Evolutionary conservation across 2,329 filamentous ascomycete species (phyloP).

Genomic region (Colletotrichum sp.): DNA sequence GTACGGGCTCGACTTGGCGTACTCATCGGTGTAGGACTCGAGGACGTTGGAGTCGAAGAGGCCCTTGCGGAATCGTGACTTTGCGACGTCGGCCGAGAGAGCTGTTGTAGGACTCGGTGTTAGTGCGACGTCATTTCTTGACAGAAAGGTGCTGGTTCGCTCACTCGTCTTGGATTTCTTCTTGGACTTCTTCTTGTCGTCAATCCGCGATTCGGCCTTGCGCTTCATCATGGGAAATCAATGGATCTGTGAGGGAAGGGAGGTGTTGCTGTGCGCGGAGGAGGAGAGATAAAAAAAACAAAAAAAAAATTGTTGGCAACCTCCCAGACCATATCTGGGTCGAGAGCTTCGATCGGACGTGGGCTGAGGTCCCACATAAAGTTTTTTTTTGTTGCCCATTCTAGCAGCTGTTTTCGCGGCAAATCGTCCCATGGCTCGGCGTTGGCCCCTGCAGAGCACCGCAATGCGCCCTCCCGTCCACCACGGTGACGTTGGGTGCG

Average conservation of each 20-base stretch:
- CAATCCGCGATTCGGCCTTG: conserved; percentile 57
- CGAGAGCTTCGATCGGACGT: conserved; percentile 1
- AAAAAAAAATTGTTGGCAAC: neutral
- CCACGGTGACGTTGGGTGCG: neutral
- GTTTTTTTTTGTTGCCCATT: neutral
- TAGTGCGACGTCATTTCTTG: conserved; percentile 8
- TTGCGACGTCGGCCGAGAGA: conserved; percentile 53
- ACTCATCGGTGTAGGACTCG: conserved; percentile 63
- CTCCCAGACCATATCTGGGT: neutral
- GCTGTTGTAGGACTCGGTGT: conserved; percentile 35
- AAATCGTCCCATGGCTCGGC: conserved; percentile 14
- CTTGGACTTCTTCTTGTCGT: conserved; percentile 48
- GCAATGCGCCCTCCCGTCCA: neutral
- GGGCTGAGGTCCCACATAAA: conserved; percentile 21
- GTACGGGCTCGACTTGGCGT: conserved; percentile 74
- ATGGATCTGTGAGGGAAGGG: neutral
- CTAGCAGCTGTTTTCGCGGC: conserved; percentile 16
- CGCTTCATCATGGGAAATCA: conserved; percentile 57
- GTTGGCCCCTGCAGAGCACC: conserved; percentile 4
- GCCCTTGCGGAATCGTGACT: conserved; percentile 66
- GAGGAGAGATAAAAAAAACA: neutral
- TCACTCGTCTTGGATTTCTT: conserved; percentile 60
- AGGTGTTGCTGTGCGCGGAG: neutral
- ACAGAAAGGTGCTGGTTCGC: conserved; percentile 33
- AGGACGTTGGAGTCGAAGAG: conserved; percentile 68